These are phyloP conservation scores for Clavulina sp. DNA, from an alignment of 768 basidiomycete species.

Conservation along the genomic window DNA sequence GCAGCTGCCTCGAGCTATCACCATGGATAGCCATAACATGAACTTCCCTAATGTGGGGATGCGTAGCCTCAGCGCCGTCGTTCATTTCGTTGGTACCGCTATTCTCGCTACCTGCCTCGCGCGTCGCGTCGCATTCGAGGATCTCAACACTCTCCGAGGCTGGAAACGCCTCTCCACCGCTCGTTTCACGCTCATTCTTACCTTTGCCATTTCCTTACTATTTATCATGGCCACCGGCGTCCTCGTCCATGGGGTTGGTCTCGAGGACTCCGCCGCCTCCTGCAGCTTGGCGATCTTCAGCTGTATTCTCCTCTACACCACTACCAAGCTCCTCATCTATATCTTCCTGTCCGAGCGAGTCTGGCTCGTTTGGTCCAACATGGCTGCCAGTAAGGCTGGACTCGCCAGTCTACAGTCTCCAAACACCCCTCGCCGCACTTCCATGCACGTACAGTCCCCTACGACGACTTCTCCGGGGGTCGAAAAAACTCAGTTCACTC, in stretches of 20 bases:
- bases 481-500: no score
- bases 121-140: constrained; percentile 9
- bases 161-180: constrained; percentile 21
- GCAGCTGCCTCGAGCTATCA: no score
- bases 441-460: no score
- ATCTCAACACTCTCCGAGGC: constrained; percentile 17
- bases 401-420: constrained; percentile 4
- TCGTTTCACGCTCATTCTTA: constrained; percentile 24
- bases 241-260: constrained; percentile 28
- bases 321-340: constrained; percentile 31
- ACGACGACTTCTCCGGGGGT: no score
- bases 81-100: background rate
- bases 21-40: background rate
- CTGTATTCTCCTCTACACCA: constrained; percentile 23
- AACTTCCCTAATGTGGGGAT: background rate
- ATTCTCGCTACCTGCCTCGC: background rate
- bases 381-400: background rate
- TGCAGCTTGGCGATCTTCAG: constrained; percentile 29
- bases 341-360: constrained; percentile 18
- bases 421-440: no score
- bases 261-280: constrained; percentile 20
- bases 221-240: constrained; percentile 29
- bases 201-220: constrained; percentile 28
- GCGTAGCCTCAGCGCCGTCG: background rate
- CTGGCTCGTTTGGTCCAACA: constrained; percentile 13